phyloP scores from a whole-genome alignment of 768 basidiomycete species.

The Phaffia tasmanica region DNA sequence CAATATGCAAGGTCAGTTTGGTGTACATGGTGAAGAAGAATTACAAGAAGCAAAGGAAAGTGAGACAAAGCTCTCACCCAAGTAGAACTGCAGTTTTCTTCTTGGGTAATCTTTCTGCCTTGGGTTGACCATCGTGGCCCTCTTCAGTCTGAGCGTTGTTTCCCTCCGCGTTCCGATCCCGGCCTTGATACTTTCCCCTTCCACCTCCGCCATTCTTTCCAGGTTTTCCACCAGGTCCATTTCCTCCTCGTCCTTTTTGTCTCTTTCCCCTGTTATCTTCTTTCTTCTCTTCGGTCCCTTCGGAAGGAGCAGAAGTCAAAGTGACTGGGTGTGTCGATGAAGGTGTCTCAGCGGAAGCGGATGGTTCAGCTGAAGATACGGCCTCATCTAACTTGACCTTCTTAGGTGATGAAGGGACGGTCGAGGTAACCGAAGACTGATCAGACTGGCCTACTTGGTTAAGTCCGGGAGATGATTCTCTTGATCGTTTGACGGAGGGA shows the following conservation, averaged over 20 bases:
- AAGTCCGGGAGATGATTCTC: too few species aligned
- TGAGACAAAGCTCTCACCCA: conserved; percentile 38
- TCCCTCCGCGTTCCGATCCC: conserved; percentile 11
- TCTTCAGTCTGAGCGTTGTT: not conserved
- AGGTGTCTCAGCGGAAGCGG: not conserved
- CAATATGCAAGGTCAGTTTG: not conserved
- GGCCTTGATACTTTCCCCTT: conserved; percentile 10
- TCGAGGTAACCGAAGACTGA: not conserved
- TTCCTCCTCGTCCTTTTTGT: conserved; percentile 4
- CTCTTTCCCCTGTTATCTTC: conserved; percentile 8
- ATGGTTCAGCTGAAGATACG: not conserved
- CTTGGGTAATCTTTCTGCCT: conserved; percentile 49
- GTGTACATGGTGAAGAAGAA: conserved; percentile 43
- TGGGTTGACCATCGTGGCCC: not conserved
- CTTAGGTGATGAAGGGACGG: not conserved
- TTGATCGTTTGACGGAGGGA: too few species aligned
- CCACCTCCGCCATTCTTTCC: conserved; percentile 5
- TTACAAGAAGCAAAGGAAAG: too few species aligned
- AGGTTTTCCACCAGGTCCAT: not conserved
- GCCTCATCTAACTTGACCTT: not conserved
- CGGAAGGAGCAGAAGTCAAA: not conserved
- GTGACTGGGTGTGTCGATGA: not conserved
- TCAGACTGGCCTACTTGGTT: too few species aligned
- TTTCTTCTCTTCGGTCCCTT: not conserved
- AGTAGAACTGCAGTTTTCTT: conserved; percentile 70